Conservation (phyloP, 2,329 filamentous ascomycete genomes). For the Exserohilum rostratum region DNA sequence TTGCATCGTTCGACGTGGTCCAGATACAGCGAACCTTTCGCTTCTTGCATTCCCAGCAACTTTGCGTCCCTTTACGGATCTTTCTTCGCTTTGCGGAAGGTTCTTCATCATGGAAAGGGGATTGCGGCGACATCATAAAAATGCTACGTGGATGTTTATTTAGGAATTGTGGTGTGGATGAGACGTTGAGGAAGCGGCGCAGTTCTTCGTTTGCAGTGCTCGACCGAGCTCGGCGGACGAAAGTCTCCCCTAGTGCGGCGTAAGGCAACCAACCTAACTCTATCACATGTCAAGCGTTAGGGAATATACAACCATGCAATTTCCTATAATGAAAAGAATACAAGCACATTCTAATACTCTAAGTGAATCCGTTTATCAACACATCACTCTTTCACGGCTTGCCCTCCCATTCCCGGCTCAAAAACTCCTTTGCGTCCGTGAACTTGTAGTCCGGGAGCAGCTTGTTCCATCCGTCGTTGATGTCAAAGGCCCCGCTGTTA, state of each 20-base stretch:
- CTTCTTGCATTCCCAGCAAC: slow-evolving; percentile 48
- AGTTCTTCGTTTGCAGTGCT: background rate
- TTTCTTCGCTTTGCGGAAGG: slow-evolving; percentile 28
- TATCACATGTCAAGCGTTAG: no score
- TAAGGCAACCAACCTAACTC: background rate
- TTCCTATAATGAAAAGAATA: no score
- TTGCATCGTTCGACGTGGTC: background rate
- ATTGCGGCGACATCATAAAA: background rate
- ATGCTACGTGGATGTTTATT: no score
- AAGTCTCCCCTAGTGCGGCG: no score
- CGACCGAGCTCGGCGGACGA: slow-evolving; percentile 1
- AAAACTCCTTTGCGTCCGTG: slow-evolving; percentile 46
- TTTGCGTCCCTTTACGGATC: slow-evolving; percentile 48
- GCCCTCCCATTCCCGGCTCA: slow-evolving; percentile 47
- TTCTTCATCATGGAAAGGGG: background rate
- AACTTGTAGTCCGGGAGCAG: slow-evolving; percentile 53
- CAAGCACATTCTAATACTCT: no score
- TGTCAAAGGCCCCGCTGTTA: slow-evolving; percentile 48
- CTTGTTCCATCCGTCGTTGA: slow-evolving; percentile 53
- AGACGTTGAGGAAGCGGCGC: no score
- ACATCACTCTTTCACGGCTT: slow-evolving; percentile 21
- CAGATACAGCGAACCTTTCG: slow-evolving; percentile 35
- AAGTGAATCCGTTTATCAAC: no score
- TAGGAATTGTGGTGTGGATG: no score
- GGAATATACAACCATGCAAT: no score